phyloP scores from a whole-genome alignment of 345 rosid species.

The Gossypium bickii region DNA sequence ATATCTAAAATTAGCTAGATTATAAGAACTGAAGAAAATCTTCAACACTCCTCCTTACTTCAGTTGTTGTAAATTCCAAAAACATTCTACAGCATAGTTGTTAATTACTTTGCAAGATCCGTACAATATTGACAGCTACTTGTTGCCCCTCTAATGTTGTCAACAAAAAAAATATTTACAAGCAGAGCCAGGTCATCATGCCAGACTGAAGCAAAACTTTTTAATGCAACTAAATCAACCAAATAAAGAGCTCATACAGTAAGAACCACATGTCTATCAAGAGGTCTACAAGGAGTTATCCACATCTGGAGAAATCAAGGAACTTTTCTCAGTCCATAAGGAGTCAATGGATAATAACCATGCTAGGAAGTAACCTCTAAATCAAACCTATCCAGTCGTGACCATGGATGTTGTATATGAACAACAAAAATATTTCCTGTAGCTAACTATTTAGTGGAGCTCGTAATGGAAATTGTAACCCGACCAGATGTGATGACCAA shows the following conservation, averaged over 20 bases:
- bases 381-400: slow-evolving; percentile 69
- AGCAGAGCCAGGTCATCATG: slow-evolving; percentile 58
- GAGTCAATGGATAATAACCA: slow-evolving; percentile 76
- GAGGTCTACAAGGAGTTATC: slow-evolving; percentile 75
- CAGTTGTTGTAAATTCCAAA: slow-evolving; percentile 40
- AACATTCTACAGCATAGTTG: slow-evolving; percentile 49
- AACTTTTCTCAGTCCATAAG: slow-evolving; percentile 55
- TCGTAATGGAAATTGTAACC: slow-evolving; percentile 66
- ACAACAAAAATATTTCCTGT: slow-evolving; percentile 66
- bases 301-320: slow-evolving; percentile 69
- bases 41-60: no score
- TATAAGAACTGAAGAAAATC: no score
- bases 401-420: slow-evolving; percentile 94
- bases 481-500: slow-evolving; percentile 84
- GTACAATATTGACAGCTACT: slow-evolving; percentile 69
- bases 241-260: slow-evolving; percentile 86
- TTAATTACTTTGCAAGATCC: slow-evolving; percentile 67
- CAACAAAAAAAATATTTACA: slow-evolving; percentile 79
- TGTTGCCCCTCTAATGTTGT: slow-evolving; percentile 87
- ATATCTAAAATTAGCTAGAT: no score
- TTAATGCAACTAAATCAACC: slow-evolving; percentile 57
- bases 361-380: slow-evolving; percentile 79
- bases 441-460: slow-evolving; percentile 77
- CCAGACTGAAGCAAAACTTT: slow-evolving; percentile 62
- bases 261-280: slow-evolving; percentile 74